phyloP scores from a whole-genome alignment of 2,329 filamentous ascomycete species.

The Colletotrichum plurivorum region DNA sequence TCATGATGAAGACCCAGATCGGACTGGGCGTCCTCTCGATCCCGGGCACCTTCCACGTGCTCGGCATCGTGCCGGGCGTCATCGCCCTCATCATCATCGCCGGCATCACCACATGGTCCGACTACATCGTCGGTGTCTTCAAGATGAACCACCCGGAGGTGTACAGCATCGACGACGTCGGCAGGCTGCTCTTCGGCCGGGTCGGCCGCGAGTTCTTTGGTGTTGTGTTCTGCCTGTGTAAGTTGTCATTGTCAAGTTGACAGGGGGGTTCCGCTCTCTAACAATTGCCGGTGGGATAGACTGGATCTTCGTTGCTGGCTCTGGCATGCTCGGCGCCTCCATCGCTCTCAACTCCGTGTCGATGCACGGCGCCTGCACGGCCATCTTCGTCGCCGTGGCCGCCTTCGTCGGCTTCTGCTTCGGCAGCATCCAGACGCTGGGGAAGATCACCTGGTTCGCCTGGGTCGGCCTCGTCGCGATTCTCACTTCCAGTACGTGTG shows the following conservation, averaged over 20 bases:
- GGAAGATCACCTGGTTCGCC: constrained; percentile 51
- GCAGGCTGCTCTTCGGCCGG: constrained; percentile 62
- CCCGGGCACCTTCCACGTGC: constrained; percentile 58
- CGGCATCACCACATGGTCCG: constrained; percentile 62
- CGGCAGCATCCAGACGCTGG: constrained; percentile 50
- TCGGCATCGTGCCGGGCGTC: constrained; percentile 64
- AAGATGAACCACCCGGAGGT: constrained; percentile 64
- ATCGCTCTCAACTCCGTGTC: constrained; percentile 58
- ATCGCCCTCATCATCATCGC: constrained; percentile 57
- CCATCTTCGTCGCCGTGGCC: constrained; percentile 55
- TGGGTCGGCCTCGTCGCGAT: constrained; percentile 50
- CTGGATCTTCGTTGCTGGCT: constrained; percentile 51
- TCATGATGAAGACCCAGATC: constrained; percentile 63
- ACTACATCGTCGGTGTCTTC: constrained; percentile 64
- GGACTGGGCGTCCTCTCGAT: constrained; percentile 65
- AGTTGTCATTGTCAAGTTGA: neutral
- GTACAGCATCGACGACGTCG: constrained; percentile 67
- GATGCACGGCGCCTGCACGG: constrained; percentile 55
- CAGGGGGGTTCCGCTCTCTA: neutral
- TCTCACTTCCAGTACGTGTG: constrained; percentile 45
- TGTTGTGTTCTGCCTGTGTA: constrained; percentile 52
- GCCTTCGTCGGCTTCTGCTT: constrained; percentile 48
- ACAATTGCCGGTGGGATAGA: constrained; percentile 37
- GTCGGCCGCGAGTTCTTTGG: constrained; percentile 59
- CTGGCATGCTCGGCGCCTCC: constrained; percentile 57